Conservation (phyloP, 2,329 filamentous ascomycete species). For the Aspergillus nomiae region DNA sequence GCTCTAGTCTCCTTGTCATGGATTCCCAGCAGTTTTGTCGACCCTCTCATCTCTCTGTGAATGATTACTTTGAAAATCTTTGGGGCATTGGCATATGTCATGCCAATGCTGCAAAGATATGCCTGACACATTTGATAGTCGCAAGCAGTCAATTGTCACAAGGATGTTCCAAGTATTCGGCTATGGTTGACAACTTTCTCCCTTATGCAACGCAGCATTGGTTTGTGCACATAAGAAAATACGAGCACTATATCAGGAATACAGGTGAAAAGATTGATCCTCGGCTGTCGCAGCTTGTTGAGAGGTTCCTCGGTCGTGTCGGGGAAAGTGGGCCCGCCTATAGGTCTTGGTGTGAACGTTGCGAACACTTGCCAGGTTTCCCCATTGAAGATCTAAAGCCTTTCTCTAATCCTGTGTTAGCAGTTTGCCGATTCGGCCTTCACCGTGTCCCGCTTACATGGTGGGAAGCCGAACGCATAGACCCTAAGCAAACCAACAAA, state of each 20-base stretch:
- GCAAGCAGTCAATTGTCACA: background rate
- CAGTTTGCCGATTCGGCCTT: background rate
- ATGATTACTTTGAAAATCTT: background rate
- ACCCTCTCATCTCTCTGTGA: background rate
- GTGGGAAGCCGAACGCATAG: background rate
- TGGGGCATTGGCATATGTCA: background rate
- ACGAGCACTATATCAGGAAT: background rate
- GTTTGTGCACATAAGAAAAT: background rate
- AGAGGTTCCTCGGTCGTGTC: background rate
- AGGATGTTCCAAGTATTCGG: background rate
- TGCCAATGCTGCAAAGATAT: background rate
- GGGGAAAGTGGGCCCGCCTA: background rate
- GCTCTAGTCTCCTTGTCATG: background rate
- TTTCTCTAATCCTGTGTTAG: background rate
- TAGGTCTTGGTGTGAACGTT: background rate
- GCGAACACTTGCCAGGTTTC: background rate
- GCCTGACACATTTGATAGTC: background rate
- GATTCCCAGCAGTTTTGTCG: background rate
- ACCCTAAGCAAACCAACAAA: background rate
- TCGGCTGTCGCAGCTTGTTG: background rate
- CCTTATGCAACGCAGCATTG: background rate
- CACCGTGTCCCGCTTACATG: background rate
- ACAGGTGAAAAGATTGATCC: background rate
- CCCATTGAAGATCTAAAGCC: background rate
- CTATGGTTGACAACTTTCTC: background rate